Evolutionary conservation across 2,329 filamentous ascomycete genomes (phyloP), one percentile per base, ranked within the genome.

Genomic region (Scedosporium boydii): DNA sequence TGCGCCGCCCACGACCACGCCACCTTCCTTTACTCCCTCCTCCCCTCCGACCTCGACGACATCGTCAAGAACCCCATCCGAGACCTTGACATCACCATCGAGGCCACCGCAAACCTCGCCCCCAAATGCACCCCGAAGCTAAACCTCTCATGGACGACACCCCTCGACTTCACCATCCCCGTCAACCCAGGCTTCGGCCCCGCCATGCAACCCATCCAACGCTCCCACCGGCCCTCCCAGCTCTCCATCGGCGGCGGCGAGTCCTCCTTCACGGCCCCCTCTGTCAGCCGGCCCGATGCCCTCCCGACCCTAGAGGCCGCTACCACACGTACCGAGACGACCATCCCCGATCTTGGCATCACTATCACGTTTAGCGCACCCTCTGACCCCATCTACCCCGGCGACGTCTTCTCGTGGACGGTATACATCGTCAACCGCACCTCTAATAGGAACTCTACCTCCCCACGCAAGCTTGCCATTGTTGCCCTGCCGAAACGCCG

Each of bases 371-470:
- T 95, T 69, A 83, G 82, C 5, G 86, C 83, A 0, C 88, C 88
- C 41, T 64, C 73, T 12, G 69, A 74, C 23, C 78, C 81, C 61
- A 78, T 90, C 26, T 79, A 78, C 63, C 81, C 86, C 0, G 88
- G 88, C 44, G 80, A 89, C 56, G 78, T 86, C 59, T 92, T 95
- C 71, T 77, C 78, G 48, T 91, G 90, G 87, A 82, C 82, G 41
- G 81, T 93, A 16, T 89, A 91, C 69, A 86, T 93, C 44, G 87
- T 91, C 66, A 95, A 93, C 72, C 84, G 87, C 58, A 85, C 83
- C 57, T 76, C 77, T 48, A 80, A 76, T 29, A 74, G 69, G 62
- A 67, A 64, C n/a, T 75, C 78, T 41, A 68, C 72, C 0, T 70
- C 76, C 2, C 75, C 82, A 2, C 84, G 89, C 59, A 90, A 90